Percentiles rank a stretch among this genome's conserved stretches.
These are phyloP conservation scores for Paraphoma sp. DNA, from an alignment of 2,329 filamentous ascomycete species.

Conservation along the genomic window DNA sequence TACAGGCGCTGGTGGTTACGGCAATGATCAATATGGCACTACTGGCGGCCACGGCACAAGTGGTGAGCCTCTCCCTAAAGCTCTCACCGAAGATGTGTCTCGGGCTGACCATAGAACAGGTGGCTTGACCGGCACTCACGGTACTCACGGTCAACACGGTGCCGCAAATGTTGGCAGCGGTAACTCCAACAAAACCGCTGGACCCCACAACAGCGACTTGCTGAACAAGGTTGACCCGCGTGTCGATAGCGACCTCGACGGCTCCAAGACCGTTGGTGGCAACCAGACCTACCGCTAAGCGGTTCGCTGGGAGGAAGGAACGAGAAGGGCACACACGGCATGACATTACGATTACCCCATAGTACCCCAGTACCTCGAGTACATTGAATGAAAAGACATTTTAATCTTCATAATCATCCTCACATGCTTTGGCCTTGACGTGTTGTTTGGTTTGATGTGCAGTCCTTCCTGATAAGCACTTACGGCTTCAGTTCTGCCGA, in stretches of 20 bases:
- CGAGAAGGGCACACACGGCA: conserved; percentile 13
- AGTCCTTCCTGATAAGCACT: no score
- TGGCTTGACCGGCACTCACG: conserved; percentile 15
- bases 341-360: conserved; percentile 12
- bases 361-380: conserved; percentile 6
- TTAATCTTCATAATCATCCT: neutral
- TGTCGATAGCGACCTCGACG: conserved; percentile 46
- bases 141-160: conserved; percentile 16
- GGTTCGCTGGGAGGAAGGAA: conserved; percentile 3
- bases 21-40: conserved; percentile 12
- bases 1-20: conserved; percentile 28
- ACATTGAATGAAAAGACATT: neutral
- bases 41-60: conserved; percentile 7
- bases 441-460: no score
- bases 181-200: conserved; percentile 40
- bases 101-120: neutral
- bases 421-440: no score
- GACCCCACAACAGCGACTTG: conserved; percentile 42
- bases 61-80: neutral
- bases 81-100: neutral
- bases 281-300: conserved; percentile 32
- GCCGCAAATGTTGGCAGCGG: conserved; percentile 18
- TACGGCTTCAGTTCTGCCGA: no score
- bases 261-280: conserved; percentile 37
- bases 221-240: conserved; percentile 47